Conservation (phyloP, 73 alveolate species). For the Paramecium octaurelia region DNA sequence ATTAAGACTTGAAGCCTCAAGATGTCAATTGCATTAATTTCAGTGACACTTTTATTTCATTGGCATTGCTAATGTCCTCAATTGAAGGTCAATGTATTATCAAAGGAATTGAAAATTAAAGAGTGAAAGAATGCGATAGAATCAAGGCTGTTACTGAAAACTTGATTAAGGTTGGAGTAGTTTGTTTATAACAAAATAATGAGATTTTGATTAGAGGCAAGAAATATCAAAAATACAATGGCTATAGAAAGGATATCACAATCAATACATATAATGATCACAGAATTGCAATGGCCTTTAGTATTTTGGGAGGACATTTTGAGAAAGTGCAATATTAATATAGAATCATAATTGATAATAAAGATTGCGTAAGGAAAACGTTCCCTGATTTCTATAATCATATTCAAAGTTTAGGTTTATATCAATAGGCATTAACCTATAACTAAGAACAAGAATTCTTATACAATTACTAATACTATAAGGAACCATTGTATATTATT, state of each 20-base stretch:
- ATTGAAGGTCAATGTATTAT: constrained; percentile 26
- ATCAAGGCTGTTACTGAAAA: constrained; percentile 46
- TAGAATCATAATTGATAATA: constrained; percentile 44
- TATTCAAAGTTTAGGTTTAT: background rate
- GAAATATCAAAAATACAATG: background rate
- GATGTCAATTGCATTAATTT: constrained; percentile 43
- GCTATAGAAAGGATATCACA: background rate
- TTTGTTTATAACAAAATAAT: constrained; percentile 43
- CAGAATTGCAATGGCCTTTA: constrained; percentile 70
- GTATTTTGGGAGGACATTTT: constrained; percentile 38
- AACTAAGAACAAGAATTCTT: background rate
- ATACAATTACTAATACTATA: background rate
- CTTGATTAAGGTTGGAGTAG: constrained; percentile 21
- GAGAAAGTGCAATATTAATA: background rate
- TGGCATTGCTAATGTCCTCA: constrained; percentile 53
- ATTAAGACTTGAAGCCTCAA: background rate
- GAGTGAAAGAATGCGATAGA: constrained; percentile 70
- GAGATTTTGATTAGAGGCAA: constrained; percentile 40
- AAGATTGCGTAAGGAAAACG: constrained; percentile 61
- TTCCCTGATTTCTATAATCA: constrained; percentile 66
- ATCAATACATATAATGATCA: constrained; percentile 63
- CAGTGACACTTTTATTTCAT: constrained; percentile 63
- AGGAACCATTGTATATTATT: constrained; percentile 37
- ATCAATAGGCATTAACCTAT: background rate
- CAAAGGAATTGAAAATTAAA: constrained; percentile 60